A percentile compares a stretch with the other conserved stretches of the same genome.
Conservation (phyloP, 176 grass and related monocot species). For the Avena eriantha region DNA sequence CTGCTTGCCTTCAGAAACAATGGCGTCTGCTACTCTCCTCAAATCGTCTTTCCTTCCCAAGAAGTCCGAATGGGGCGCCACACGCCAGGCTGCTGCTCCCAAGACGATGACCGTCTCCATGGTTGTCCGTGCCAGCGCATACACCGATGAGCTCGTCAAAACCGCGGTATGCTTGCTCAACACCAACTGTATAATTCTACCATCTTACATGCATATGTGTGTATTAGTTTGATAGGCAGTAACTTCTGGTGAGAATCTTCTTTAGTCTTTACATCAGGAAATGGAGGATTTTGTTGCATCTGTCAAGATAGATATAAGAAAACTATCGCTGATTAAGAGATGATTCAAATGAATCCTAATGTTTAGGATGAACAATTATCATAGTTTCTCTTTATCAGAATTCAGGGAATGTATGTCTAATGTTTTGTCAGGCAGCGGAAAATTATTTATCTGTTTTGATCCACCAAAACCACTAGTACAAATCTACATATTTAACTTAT, state of each 20-base stretch:
- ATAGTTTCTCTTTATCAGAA: conserved; percentile 11
- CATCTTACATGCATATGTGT: background rate
- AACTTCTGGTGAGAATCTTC: background rate
- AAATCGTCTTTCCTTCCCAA: conserved; percentile 99
- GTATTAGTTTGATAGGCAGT: conserved; percentile 1
- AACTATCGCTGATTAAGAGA: background rate
- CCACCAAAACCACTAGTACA: background rate
- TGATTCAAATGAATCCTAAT: background rate
- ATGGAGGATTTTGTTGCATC: background rate
- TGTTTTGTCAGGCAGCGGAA: background rate
- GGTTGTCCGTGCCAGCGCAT: conserved; percentile 73
- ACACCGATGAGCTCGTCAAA: conserved; percentile 87
- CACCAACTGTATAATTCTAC: background rate
- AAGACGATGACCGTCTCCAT: conserved; percentile 68
- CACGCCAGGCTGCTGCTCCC: conserved; percentile 37
- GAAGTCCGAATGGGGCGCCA: conserved; percentile 75
- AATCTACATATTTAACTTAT: background rate
- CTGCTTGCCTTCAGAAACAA: conserved; percentile 48
- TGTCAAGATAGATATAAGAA: conserved; percentile 1
- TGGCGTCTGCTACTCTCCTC: conserved; percentile 95
- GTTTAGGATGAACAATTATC: background rate
- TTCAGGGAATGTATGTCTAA: background rate
- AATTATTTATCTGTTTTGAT: conserved; percentile 9
- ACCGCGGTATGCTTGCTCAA: conserved; percentile 70
- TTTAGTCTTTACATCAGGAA: conserved; percentile 25